phyloP scores from a whole-genome alignment of 2,329 filamentous ascomycete genomes.

The Cladophialophora chaetospira region DNA sequence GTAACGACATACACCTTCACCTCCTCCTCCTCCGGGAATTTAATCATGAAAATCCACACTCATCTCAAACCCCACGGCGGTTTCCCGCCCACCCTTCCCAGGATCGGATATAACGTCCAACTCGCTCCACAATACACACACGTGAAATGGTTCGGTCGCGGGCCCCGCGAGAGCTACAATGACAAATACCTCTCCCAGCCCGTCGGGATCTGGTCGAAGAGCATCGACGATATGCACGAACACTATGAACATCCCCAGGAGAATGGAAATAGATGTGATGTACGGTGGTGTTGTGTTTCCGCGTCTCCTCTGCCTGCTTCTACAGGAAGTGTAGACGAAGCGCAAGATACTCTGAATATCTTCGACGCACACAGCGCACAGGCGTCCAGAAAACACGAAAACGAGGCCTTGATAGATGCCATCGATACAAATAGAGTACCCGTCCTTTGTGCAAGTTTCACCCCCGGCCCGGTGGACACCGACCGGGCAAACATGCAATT shows the following conservation, averaged over 20 bases:
- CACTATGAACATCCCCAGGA: slow-evolving; percentile 70
- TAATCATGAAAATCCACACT: slow-evolving; percentile 16
- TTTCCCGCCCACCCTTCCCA: slow-evolving; percentile 48
- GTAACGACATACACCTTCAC: slow-evolving; percentile 31
- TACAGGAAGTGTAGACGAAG: neutral
- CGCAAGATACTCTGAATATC: too few relatives aligned
- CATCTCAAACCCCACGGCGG: slow-evolving; percentile 8
- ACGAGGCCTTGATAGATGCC: neutral
- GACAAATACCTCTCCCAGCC: slow-evolving; percentile 65
- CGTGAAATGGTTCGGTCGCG: slow-evolving; percentile 64
- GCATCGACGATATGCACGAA: slow-evolving; percentile 53
- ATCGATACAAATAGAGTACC: neutral
- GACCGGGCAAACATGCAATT: slow-evolving; percentile 18
- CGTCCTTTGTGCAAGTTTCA: slow-evolving; percentile 10
- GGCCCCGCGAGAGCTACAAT: slow-evolving; percentile 66
- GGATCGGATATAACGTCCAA: slow-evolving; percentile 62
- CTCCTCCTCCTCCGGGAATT: neutral
- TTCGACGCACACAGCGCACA: neutral
- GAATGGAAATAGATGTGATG: slow-evolving; percentile 64
- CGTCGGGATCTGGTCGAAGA: slow-evolving; percentile 53
- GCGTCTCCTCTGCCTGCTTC: neutral
- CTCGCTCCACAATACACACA: slow-evolving; percentile 51
- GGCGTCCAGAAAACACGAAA: neutral
- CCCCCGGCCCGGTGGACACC: neutral
- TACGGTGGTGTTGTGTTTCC: slow-evolving; percentile 53